Evolutionary conservation across 805 yeast genomes (phyloP).

Genomic region (Debaryomyces tyrocola): DNA sequence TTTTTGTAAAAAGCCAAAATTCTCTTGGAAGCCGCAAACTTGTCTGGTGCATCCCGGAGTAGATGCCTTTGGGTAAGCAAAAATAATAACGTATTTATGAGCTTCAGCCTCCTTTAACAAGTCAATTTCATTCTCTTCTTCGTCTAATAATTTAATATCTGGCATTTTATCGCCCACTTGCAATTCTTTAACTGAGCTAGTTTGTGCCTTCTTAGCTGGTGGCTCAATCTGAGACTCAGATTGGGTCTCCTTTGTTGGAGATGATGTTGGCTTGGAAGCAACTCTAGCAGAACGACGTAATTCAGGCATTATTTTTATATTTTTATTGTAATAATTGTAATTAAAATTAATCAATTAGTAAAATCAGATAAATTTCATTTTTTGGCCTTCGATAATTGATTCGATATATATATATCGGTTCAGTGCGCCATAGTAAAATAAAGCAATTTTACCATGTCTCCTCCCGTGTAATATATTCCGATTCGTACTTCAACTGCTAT

Average conservation of each 20-base stretch:
- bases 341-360: neutral
- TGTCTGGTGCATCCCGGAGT: slow-evolving; percentile 98
- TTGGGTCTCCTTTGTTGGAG: slow-evolving; percentile 9
- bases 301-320: slow-evolving; percentile 26
- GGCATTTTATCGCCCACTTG: slow-evolving; percentile 68
- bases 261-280: slow-evolving; percentile 13
- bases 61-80: slow-evolving; percentile 86
- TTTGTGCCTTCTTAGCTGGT: slow-evolving; percentile 14
- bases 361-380: too few relatives aligned
- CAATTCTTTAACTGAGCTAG: slow-evolving; percentile 17
- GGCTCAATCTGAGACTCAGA: slow-evolving; percentile 14
- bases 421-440: too few relatives aligned
- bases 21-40: slow-evolving; percentile 83
- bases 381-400: neutral
- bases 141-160: slow-evolving; percentile 60
- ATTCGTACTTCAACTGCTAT: too few relatives aligned
- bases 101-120: slow-evolving; percentile 29
- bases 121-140: slow-evolving; percentile 59
- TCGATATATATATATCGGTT: neutral
- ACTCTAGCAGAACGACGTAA: slow-evolving; percentile 40
- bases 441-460: too few relatives aligned
- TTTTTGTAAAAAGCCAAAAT: slow-evolving; percentile 49
- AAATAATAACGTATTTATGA: slow-evolving; percentile 38
- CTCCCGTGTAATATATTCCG: too few relatives aligned
- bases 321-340: neutral